Evolutionary conservation across 192 early-diverging fungal genomes (phyloP), one percentile per base, ranked within the genome.

Genomic region (Backusella tuberculispora): DNA sequence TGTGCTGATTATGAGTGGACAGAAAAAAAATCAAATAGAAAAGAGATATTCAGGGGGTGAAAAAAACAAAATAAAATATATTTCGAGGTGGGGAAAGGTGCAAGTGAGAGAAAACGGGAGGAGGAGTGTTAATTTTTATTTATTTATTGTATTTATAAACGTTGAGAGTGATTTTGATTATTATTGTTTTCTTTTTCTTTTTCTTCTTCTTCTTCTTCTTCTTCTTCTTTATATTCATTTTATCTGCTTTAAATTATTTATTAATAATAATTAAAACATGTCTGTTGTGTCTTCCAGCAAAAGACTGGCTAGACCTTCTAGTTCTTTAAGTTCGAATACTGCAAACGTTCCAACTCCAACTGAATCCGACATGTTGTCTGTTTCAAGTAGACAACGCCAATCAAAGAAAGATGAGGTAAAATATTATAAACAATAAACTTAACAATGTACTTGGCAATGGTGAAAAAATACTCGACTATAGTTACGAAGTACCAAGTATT

Each of bases 391-490:
- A 60, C 77, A 84, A 53, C 70, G 85, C 66, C 83, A 84, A 75
- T 48, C 63, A n/a, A 76, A 82, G 21, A 86, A 86, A 60, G 85
- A 86, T 69, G 85, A 86, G 71, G 77, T 74, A 73, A 41, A 19
- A 47, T 43, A 26, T 15, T 13, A 69, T 43, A 12, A 4, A 45
- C 41, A 43, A 40, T 47, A n/a, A n/a, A 17, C 17, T 10, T 47
- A 47, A 17, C 45, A 46, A 34, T 34, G 29, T 34, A 34, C 2
- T 34, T 34, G 29, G 29, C 29, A 34, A 34, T 34, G 29, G 29
- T 34, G 29, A 34, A 34, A 34, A n/a, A n/a, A n/a, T n/a, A n/a
- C n/a, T n/a, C n/a, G n/a, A n/a, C n/a, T n/a, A n/a, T n/a, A n/a
- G n/a, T n/a, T n/a, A n/a, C n/a, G n/a, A n/a, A n/a, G n/a, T n/a